Conservation (phyloP, 1,284 basidiomycete genomes). For the Ustilago esculenta region DNA sequence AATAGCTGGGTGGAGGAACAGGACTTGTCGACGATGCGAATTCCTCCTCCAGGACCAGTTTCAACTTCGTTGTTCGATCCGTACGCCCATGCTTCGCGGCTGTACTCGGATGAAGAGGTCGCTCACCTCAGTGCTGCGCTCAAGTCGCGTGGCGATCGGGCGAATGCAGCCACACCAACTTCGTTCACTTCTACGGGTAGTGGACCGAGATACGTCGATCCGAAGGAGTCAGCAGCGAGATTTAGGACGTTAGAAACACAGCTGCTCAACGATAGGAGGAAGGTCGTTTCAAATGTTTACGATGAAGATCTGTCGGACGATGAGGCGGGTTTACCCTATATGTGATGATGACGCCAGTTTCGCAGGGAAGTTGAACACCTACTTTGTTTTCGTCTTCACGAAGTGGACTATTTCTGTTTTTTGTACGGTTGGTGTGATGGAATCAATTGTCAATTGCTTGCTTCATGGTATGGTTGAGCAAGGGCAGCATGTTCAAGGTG, state of each 20-base stretch:
- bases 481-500: too few relatives aligned
- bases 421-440: too few relatives aligned
- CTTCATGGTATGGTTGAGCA: too few relatives aligned
- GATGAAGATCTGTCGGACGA: conserved; percentile 24
- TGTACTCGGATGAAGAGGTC: conserved; percentile 17
- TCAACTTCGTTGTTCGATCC: conserved; percentile 31
- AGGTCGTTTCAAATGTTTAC: conserved; percentile 14
- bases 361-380: too few relatives aligned
- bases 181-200: conserved; percentile 9
- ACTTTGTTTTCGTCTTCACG: background rate
- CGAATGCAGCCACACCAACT: conserved; percentile 10
- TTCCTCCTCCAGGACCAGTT: conserved; percentile 29
- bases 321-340: conserved; percentile 34
- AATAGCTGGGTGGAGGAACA: background rate
- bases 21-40: conserved; percentile 22
- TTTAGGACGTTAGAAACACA: conserved; percentile 35
- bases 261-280: conserved; percentile 28
- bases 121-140: conserved; percentile 12
- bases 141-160: background rate
- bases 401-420: too few relatives aligned
- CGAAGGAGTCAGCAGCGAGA: conserved; percentile 24
- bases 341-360: conserved; percentile 8
- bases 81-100: conserved; percentile 29
- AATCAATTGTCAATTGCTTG: too few relatives aligned
- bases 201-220: conserved; percentile 31